Base-by-base conservation (phyloP, 371 early-diverging fungal species). In the Dichotomocladium elegans region DNA sequence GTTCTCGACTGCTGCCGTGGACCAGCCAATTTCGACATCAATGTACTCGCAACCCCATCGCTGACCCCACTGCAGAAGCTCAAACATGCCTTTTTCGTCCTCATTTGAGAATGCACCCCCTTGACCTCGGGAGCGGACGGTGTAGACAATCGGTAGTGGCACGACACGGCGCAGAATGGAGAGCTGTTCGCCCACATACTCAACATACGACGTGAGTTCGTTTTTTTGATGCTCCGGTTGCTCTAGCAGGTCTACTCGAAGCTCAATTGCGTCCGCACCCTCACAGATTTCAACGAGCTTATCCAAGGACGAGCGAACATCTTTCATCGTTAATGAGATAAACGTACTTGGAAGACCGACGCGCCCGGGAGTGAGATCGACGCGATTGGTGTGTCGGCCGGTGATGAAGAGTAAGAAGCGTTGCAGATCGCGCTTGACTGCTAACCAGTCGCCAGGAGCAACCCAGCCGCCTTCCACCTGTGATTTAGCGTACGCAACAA, bases 11-110 rank as follows among this genome's bases (percentile, higher is more conserved):
- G 55, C 57, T n/a, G 55, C 51, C 35, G 64, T 50, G 17, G 65
- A 56, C 60, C 67, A 71, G 34, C 67, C 64, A 17, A 93, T 79
- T 61, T 98, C 96, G n/a, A 95, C 81, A 63, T 96, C 98, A 21
- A 98, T 62, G 55, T 92, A 94, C 64, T 96, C 96, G 66, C 93
- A 91, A 17, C 95, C 96, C 90, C 91, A 92, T 47, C 82, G 80
- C 24, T 88, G 56, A 22, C 90, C 97, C 57, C 77, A 68, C 10
- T 57, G 53, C 37, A 93, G 73, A 44, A 95, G 72, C 3, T 77
- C 77, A 33, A 85, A 76, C 81, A 87, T 83, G 21, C 76, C 76
- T 2, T 74, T 55, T 31, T 78, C 70, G n/a, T 82, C 79, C 4
- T 68, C 61, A 37, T 86, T 86, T 8, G 92, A 81, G 76, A 90